Conservation (phyloP, 495 filamentous ascomycete species). For the Letharia lupina region DNA sequence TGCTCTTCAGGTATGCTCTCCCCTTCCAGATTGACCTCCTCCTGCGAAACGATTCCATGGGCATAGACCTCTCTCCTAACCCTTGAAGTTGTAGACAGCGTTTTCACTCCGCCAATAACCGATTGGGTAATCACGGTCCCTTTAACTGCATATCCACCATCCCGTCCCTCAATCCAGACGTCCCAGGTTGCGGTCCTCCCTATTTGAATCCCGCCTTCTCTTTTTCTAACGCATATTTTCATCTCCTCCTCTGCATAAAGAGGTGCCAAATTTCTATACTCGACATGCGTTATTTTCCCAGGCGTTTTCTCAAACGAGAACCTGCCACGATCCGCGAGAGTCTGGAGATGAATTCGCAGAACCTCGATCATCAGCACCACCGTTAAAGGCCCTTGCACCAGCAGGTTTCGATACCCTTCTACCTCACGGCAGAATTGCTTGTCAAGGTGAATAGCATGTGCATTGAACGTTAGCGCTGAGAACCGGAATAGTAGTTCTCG, state of each 20-base stretch:
- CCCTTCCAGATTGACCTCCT: not conserved
- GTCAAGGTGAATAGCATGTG: constrained; percentile 80
- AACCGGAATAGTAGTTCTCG: constrained; percentile 70
- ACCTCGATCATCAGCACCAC: constrained; percentile 63
- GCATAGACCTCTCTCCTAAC: not conserved
- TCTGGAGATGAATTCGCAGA: constrained; percentile 43
- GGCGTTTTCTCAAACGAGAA: not conserved
- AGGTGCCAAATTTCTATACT: constrained; percentile 78
- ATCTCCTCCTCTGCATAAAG: constrained; percentile 64
- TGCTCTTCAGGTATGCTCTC: not conserved
- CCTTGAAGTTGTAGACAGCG: not conserved
- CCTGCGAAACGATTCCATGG: not conserved
- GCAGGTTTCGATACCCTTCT: constrained; percentile 64
- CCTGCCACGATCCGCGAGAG: constrained; percentile 6
- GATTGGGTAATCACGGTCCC: constrained; percentile 34
- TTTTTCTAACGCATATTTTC: constrained; percentile 44
- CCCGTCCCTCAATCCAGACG: constrained; percentile 57
- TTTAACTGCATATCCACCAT: constrained; percentile 55
- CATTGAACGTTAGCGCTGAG: constrained; percentile 77
- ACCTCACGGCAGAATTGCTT: constrained; percentile 54
- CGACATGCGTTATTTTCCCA: constrained; percentile 42
- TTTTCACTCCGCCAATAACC: not conserved
- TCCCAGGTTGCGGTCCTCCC: constrained; percentile 34
- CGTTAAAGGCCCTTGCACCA: constrained; percentile 84
- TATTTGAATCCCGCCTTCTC: constrained; percentile 13